Base-by-base conservation (phyloP, 345 rosid species). In the Mercurialis annua region DNA sequence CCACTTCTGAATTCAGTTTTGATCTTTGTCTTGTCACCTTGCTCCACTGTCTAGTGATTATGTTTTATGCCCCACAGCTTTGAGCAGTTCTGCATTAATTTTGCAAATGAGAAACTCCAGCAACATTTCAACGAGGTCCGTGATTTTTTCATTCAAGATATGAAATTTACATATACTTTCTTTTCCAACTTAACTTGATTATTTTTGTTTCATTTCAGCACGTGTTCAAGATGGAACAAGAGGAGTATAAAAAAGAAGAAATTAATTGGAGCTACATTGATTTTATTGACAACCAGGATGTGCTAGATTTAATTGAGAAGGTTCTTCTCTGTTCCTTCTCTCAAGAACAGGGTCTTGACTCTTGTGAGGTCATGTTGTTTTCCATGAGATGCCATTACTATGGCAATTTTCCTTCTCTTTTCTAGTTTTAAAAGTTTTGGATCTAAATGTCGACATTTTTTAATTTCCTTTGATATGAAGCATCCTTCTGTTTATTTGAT, bases 171-270 rank as follows among this genome's bases (percentile, higher is more conserved):
- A 33, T 29, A 30, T 42, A 26, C 24, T 47, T 46, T 27, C n/a
- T n/a, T 53, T 52, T 15, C 8, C 17, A 31, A 23, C 7, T 42
- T 31, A 44, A 70, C 65, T 61, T 53, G 38, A 46, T 59, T 73
- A 69, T 24, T 65, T 58, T 16, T 60, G 14, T 57, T 50, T 70
- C 59, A 42, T 78, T 81, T 80, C 97, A 94, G 99, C 99, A 94
- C 76, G 97, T 94, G 40, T 94, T 94, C 81, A 94, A 91, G 90
- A 90, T 91, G 99, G 99, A 94, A 81, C 99, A 94, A 74, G 99
- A 89, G 64, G 99, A 94, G 77, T 94, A 94, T 63, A 81, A 79
- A 80, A 94, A 83, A 81, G 99, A 94, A 84, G 91, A 86, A 81
- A 94, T 94, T 69, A 83, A 91, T 63, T 94, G 99, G 99, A 94